Base-by-base conservation (phyloP, 805 yeast species). In the Yarrowia keelungensis region DNA sequence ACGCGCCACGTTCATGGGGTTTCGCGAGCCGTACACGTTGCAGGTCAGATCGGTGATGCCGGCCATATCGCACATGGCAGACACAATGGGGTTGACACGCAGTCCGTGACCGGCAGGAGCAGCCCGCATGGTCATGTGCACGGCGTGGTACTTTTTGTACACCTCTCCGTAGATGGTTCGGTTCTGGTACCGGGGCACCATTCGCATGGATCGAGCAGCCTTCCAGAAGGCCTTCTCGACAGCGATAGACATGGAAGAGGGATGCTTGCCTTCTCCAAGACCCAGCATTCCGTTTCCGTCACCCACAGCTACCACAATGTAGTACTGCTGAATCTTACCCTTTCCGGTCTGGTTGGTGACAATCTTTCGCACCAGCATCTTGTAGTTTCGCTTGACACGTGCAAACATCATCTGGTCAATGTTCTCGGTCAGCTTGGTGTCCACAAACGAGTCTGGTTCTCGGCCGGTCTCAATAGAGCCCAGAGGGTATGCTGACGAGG, bases 71-170 rank as follows among this genome's bases (percentile, higher is more conserved):
- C 98, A 93, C 69, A 95, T 87, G 80, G 92, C 97, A 75, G 89
- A 92, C 71, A 95, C 88, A 78, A 89, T 86, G 72, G 91, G 96
- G 80, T 93, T 93, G 56, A 92, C 97, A 74, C 98, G 85, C 70
- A 95, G 84, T 22, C 99, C 99, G 71, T 89, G 89, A 75, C 98
- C 98, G 0, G 97, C 89, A 32, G 97, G 95, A 0, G 97, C 93
- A 2, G 97, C 86, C 76, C 92, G 86, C 74, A 95, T 81, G 73
- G 88, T 86, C 73, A 95, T 84, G 73, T 89, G 86, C 68, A 92
- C 93, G 46, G 97, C 96, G 75, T 93, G 97, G 79, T 81, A 91
- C 77, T 92, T 91, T 80, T 88, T 84, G 74, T 89, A 90, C 69
- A 94, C 83, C 71, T 89, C 89, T 66, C 97, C 97, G 74, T 87